phyloP scores from a whole-genome alignment of 805 yeast species.

The Wickerhamomyces hampshirensis region DNA sequence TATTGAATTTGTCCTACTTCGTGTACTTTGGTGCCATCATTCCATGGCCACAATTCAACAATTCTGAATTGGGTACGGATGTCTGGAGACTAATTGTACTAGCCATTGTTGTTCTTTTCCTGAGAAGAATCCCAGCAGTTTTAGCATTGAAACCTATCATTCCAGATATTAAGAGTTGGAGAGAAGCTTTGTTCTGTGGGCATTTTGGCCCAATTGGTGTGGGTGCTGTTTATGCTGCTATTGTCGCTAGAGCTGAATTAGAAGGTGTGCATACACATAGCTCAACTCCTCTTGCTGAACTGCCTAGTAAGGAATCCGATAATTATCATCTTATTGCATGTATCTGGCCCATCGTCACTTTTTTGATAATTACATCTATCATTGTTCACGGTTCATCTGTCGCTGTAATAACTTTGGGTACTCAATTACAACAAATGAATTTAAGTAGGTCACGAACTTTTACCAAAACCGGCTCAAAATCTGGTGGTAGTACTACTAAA shows the following conservation, averaged over 20 bases:
- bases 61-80: conserved; percentile 52
- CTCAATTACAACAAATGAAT: conserved; percentile 85
- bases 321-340: conserved; percentile 28
- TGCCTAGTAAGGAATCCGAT: conserved; percentile 33
- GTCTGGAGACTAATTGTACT: conserved; percentile 77
- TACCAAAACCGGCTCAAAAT: conserved; percentile 73
- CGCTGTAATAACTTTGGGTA: conserved; percentile 60
- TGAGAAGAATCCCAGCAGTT: conserved; percentile 81
- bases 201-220: conserved; percentile 97
- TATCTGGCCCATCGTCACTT: conserved; percentile 82
- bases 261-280: conserved; percentile 46
- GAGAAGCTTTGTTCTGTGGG: conserved; percentile 90
- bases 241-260: conserved; percentile 68
- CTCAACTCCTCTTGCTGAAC: conserved; percentile 49
- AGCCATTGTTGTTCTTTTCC: conserved; percentile 65
- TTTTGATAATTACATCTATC: conserved; percentile 75
- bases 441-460: conserved; percentile 41
- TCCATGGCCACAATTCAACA: conserved; percentile 80
- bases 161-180: conserved; percentile 86
- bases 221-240: conserved; percentile 83
- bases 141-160: conserved; percentile 67
- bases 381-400: conserved; percentile 90
- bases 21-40: conserved; percentile 88
- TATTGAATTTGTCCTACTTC: conserved; percentile 78
- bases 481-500: conserved; percentile 46